Percentiles rank a stretch among this genome's conserved stretches.
These are phyloP conservation scores for Paecilomyces formosus DNA, from an alignment of 2,329 filamentous ascomycete species.

Conservation along the genomic window DNA sequence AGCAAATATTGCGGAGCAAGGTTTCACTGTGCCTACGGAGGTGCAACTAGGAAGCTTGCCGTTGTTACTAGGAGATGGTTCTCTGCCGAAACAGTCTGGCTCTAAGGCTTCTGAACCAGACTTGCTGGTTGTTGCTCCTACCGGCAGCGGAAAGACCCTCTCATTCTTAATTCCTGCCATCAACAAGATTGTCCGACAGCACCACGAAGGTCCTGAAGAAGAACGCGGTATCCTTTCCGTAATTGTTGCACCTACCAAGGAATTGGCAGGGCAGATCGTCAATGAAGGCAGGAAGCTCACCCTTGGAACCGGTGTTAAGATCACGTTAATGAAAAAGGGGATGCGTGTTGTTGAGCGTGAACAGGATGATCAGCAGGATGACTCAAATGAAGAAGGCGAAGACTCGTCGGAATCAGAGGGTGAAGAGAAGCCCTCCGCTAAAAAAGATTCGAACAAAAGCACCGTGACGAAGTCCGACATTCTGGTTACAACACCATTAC, in stretches of 20 bases:
- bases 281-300: conserved; percentile 77
- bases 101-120: conserved; percentile 48
- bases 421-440: conserved; percentile 22
- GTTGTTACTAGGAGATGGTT: conserved; percentile 53
- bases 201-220: conserved; percentile 43
- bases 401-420: conserved; percentile 30
- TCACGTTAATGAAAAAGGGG: conserved; percentile 77
- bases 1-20: conserved; percentile 75
- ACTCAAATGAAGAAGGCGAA: conserved; percentile 32
- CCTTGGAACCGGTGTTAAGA: conserved; percentile 66
- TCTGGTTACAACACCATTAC: conserved; percentile 70
- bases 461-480: conserved; percentile 67
- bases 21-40: conserved; percentile 82
- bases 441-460: conserved; percentile 26
- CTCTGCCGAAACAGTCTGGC: conserved; percentile 34
- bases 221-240: conserved; percentile 59
- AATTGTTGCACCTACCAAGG: conserved; percentile 70
- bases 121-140: conserved; percentile 83
- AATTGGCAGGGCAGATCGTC: conserved; percentile 73
- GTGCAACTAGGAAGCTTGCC: conserved; percentile 85
- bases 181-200: conserved; percentile 58
- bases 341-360: conserved; percentile 58
- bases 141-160: conserved; percentile 92
- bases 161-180: conserved; percentile 86
- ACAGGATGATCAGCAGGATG: conserved; percentile 26